Evolutionary conservation across 495 filamentous ascomycete species (phyloP).

Genomic region (Xylaria cubensis): DNA sequence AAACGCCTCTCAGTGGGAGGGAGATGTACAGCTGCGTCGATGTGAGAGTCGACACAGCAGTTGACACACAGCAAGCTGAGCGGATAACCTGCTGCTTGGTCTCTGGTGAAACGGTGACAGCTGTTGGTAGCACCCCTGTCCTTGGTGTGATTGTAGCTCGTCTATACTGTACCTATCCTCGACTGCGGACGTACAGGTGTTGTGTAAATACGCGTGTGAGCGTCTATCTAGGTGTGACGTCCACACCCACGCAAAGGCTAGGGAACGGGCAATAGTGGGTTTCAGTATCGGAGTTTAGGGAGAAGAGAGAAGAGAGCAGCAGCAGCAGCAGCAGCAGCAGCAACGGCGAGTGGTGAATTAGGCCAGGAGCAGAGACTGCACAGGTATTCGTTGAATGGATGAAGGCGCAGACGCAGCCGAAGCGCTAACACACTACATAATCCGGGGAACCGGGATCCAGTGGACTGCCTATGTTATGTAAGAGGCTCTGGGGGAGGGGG

Average conservation of each 20-base stretch:
- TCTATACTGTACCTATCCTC: conserved; percentile 17
- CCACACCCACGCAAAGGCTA: conserved; percentile 9
- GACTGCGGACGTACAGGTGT: neutral
- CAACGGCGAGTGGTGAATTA: neutral
- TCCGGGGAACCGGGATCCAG: conserved; percentile 56
- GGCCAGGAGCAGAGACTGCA: neutral
- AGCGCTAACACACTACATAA: conserved; percentile 56
- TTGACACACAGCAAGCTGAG: conserved; percentile 8
- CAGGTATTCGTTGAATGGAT: neutral
- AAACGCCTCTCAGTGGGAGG: conserved; percentile 39
- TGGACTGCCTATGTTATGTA: conserved; percentile 51
- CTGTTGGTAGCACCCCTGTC: conserved; percentile 17
- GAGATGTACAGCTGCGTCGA: conserved; percentile 20
- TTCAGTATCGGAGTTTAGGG: conserved; percentile 16
- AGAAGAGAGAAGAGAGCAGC: neutral
- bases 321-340: no score
- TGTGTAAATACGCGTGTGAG: neutral
- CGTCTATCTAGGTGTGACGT: conserved; percentile 23
- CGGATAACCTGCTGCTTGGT: conserved; percentile 26
- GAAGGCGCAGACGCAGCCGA: conserved; percentile 43
- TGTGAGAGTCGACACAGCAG: conserved; percentile 11
- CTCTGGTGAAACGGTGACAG: conserved; percentile 21
- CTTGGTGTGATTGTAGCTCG: conserved; percentile 16
- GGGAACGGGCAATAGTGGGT: conserved; percentile 20
- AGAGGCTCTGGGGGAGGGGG: conserved; percentile 43